Evolutionary conservation across 2,329 filamentous ascomycete species (phyloP).

Genomic region (Aureobasidium subglaciale): DNA sequence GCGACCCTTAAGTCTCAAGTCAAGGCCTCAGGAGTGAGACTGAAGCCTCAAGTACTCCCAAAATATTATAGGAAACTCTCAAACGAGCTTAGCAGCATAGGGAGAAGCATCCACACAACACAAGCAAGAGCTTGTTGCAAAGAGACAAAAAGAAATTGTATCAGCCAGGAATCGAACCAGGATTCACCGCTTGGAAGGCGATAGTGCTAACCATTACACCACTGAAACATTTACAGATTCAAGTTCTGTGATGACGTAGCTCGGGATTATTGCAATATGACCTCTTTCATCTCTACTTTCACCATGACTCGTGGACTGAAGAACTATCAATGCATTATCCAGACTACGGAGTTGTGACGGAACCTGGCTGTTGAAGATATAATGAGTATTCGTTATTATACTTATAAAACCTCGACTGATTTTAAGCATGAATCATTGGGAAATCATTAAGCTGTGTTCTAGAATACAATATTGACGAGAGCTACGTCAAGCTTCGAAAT

Average conservation of each 20-base stretch:
- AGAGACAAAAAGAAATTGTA: not conserved
- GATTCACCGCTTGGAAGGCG: slow-evolving; percentile 5
- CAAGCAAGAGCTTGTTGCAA: not conserved
- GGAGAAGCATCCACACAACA: not conserved
- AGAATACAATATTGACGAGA: not conserved
- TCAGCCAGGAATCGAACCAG: slow-evolving; percentile 8
- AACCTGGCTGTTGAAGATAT: no score
- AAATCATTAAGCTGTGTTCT: not conserved
- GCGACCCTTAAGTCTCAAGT: no score
- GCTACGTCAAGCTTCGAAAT: not conserved
- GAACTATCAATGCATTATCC: no score
- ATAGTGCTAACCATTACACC: slow-evolving; percentile 8
- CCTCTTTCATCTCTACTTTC: no score
- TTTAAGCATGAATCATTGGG: not conserved
- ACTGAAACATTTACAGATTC: not conserved
- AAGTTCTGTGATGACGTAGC: not conserved
- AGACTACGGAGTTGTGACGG: no score
- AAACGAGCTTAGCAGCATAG: no score
- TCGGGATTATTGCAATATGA: not conserved
- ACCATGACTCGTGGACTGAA: no score
- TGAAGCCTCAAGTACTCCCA: no score
- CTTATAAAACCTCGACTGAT: no score
- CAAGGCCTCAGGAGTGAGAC: no score
- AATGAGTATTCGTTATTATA: no score
- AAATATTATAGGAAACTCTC: no score